A percentile compares a stretch with the other conserved stretches of the same genome.
Conservation (phyloP, 2,329 filamentous ascomycete genomes). For the Akanthomyces uredinophilus region DNA sequence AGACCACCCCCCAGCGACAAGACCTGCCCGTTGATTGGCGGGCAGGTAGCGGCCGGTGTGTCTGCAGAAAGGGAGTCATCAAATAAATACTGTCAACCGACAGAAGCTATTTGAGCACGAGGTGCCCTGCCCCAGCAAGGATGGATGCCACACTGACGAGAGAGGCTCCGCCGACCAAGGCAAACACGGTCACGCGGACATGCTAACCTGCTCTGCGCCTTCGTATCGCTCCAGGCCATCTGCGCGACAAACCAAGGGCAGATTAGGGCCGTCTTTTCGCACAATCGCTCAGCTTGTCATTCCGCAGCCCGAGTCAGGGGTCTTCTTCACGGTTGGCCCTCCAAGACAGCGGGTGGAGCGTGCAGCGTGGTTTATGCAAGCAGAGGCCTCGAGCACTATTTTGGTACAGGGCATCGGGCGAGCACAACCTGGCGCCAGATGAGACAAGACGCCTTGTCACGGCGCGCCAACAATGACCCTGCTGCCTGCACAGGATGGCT, state of each 20-base stretch:
- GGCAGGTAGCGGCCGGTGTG: not conserved
- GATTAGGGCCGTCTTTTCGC: not conserved
- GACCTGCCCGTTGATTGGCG: not conserved
- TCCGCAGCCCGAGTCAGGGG: slow-evolving; percentile 4
- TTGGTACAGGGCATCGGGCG: not conserved
- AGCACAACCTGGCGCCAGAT: not conserved
- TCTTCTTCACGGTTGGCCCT: not conserved
- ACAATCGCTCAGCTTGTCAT: not conserved
- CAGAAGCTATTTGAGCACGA: slow-evolving; percentile 11
- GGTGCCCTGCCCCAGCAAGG: slow-evolving; percentile 7
- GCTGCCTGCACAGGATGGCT: not conserved
- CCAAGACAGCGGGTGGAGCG: not conserved
- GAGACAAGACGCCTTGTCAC: not conserved
- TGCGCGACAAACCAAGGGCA: not conserved
- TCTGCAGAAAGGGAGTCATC: slow-evolving; percentile 2
- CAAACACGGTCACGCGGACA: slow-evolving; percentile 9
- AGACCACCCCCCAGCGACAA: not conserved
- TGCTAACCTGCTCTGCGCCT: not conserved
- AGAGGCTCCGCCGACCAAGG: not conserved
- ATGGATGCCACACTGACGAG: slow-evolving; percentile 10
- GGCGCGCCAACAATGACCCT: not conserved
- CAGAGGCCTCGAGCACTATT: not conserved
- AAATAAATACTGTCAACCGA: not conserved
- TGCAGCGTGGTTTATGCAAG: not conserved
- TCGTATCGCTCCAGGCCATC: not conserved